A percentile compares a stretch with the other conserved stretches of the same genome.
Conservation (phyloP, 306 rosid genomes). For the Malus orientalis region DNA sequence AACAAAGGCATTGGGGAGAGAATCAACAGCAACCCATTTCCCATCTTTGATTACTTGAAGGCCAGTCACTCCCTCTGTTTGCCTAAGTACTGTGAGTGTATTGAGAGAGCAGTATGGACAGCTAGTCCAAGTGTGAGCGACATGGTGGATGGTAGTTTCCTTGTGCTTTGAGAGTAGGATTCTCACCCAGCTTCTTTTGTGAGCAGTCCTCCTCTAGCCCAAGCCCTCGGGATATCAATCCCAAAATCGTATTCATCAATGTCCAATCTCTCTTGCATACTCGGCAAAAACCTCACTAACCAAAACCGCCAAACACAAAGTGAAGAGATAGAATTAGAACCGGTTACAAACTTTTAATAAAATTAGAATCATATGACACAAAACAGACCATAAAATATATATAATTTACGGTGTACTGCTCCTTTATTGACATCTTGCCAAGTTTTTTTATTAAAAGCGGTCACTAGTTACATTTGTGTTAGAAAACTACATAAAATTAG, state of each 20-base stretch:
- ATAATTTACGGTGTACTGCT: too few relatives aligned
- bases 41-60: slow-evolving; percentile 47
- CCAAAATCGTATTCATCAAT: slow-evolving; percentile 26
- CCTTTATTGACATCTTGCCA: too few relatives aligned
- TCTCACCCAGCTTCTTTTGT: slow-evolving; percentile 23
- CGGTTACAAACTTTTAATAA: background rate
- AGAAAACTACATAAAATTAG: too few relatives aligned
- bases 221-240: slow-evolving; percentile 39
- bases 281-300: slow-evolving; percentile 36
- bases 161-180: slow-evolving; percentile 31
- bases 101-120: slow-evolving; percentile 24
- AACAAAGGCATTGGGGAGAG: slow-evolving; percentile 33
- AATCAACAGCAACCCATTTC: slow-evolving; percentile 35
- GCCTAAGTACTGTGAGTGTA: slow-evolving; percentile 32
- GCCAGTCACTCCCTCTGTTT: slow-evolving; percentile 27
- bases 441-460: too few relatives aligned
- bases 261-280: slow-evolving; percentile 39
- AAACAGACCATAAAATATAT: background rate
- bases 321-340: background rate
- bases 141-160: slow-evolving; percentile 38
- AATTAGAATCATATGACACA: too few relatives aligned
- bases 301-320: background rate
- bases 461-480: too few relatives aligned
- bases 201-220: slow-evolving; percentile 30
- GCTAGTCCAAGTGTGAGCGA: slow-evolving; percentile 23